phyloP scores from a whole-genome alignment of 768 basidiomycete genomes.

The Phlebiopsis gigantea region DNA sequence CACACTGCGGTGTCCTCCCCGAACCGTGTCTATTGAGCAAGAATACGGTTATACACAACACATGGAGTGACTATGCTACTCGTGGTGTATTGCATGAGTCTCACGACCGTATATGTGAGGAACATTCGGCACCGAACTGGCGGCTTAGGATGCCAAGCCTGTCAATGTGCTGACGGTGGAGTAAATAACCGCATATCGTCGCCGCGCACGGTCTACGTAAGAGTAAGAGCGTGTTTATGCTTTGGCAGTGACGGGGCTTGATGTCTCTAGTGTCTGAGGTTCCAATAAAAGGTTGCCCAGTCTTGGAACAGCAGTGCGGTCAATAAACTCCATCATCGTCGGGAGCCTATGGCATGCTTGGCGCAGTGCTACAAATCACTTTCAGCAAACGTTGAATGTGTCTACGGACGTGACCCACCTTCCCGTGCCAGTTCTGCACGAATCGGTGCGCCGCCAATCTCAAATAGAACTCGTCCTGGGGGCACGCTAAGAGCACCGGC shows the following conservation, averaged over 20 bases:
- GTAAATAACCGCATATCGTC: too few species aligned
- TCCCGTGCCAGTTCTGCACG: slow-evolving; percentile 91
- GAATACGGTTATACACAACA: too few species aligned
- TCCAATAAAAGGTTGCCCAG: slow-evolving; percentile 59
- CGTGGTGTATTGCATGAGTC: too few species aligned
- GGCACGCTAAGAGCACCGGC: slow-evolving; percentile 58
- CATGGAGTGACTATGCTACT: too few species aligned
- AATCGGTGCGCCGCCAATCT: slow-evolving; percentile 86
- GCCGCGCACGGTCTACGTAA: too few species aligned
- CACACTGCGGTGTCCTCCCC: too few species aligned
- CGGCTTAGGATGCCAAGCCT: too few species aligned
- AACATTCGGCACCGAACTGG: too few species aligned
- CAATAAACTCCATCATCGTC: slow-evolving; percentile 83
- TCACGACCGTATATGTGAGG: too few species aligned
- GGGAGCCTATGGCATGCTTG: slow-evolving; percentile 88
- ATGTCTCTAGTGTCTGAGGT: slow-evolving; percentile 1
- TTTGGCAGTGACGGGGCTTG: background rate
- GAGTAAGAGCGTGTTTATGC: too few species aligned
- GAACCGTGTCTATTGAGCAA: too few species aligned
- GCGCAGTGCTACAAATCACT: slow-evolving; percentile 59
- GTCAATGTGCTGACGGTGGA: too few species aligned
- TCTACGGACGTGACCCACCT: slow-evolving; percentile 41
- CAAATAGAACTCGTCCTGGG: slow-evolving; percentile 86
- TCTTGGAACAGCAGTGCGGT: slow-evolving; percentile 59
- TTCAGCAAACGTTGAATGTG: background rate